Conservation (phyloP, 2,329 filamentous ascomycete genomes). For the Acrocalymma vagum region DNA sequence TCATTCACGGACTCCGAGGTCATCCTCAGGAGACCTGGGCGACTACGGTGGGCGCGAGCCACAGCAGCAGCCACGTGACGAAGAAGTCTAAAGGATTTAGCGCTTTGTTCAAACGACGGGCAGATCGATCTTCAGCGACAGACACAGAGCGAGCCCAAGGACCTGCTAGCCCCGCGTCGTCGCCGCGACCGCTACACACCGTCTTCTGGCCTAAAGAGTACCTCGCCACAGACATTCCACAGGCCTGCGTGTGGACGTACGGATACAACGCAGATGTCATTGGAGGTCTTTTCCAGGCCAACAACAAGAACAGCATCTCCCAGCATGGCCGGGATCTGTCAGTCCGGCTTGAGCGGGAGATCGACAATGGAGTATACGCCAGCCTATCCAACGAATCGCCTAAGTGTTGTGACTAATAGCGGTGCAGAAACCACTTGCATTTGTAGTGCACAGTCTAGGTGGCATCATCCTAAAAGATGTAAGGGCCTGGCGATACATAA, state of each 20-base stretch:
- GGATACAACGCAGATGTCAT: constrained; percentile 52
- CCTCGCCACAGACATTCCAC: constrained; percentile 46
- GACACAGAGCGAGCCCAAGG: constrained; percentile 6
- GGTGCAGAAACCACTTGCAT: constrained; percentile 41
- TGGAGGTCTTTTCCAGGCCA: constrained; percentile 44
- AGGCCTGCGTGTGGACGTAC: constrained; percentile 52
- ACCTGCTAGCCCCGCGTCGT: constrained; percentile 1
- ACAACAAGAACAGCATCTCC: constrained; percentile 49
- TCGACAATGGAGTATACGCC: constrained; percentile 34
- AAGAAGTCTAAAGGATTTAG: constrained; percentile 10
- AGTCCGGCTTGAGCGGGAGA: constrained; percentile 39
- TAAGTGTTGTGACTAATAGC: constrained; percentile 15
- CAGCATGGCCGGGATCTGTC: constrained; percentile 40
- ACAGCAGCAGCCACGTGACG: constrained; percentile 15
- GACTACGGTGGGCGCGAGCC: constrained; percentile 11
- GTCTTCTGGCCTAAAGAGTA: constrained; percentile 49
- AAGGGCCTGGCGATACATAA: constrained; percentile 6
- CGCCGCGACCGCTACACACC: constrained; percentile 2
- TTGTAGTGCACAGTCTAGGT: constrained; percentile 51
- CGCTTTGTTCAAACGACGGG: constrained; percentile 12
- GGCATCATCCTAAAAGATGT: constrained; percentile 51
- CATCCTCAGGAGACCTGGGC: constrained; percentile 12
- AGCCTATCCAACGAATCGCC: constrained; percentile 1
- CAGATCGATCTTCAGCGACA: constrained; percentile 6
- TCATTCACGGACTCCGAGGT: constrained; percentile 12